Evolutionary conservation across 2,329 filamentous ascomycete species (phyloP), one percentile per base, ranked within the genome.

Genomic region (Alternaria sp.): DNA sequence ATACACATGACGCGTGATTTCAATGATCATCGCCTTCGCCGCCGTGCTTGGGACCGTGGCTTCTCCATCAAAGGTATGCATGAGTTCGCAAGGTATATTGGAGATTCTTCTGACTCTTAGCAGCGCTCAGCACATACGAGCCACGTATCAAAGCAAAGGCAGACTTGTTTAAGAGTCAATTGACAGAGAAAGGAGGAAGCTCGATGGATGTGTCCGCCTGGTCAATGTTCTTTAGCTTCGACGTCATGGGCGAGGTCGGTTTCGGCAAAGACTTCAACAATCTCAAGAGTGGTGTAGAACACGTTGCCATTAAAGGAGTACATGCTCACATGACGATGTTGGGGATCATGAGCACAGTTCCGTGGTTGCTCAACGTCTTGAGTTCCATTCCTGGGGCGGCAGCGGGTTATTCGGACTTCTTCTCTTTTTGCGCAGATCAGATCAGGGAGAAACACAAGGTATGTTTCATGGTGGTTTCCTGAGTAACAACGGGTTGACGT

Each of bases 351-450:
- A 67, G 65, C 16, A 70, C 72, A 5, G 65, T 80, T 1, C 79
- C 81, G 0, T 81, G 79, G 78, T 34, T 81, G 3, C 34, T 79
- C 9, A 71, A 75, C 45, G 30, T 80, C 4, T 45, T 79, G 3
- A 55, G 64, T 2, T 64, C 62, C 6, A 74, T 80, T 2, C 78
- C 79, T 0, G 72, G 72, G 2, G 71, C 71, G 2, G 65, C 71
- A 2, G 58, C 66, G 1, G 69, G 63, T 6, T 79, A 74, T 27
- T 56, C 64, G 0, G 66, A 69, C 2, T 78, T 80, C 52, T 76
- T 76, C 51, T 52, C 59, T 0, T 75, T 74, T 45, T 78, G 74
- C 36, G 63, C 59, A 12, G 63, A 55, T 0, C 66, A 77, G 51
- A 71, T 81, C 0, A 50, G 71, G n/a, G 69, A 72, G 8, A 80